phyloP scores from a whole-genome alignment of 495 filamentous ascomycete genomes.

The Neurospora discreta region DNA sequence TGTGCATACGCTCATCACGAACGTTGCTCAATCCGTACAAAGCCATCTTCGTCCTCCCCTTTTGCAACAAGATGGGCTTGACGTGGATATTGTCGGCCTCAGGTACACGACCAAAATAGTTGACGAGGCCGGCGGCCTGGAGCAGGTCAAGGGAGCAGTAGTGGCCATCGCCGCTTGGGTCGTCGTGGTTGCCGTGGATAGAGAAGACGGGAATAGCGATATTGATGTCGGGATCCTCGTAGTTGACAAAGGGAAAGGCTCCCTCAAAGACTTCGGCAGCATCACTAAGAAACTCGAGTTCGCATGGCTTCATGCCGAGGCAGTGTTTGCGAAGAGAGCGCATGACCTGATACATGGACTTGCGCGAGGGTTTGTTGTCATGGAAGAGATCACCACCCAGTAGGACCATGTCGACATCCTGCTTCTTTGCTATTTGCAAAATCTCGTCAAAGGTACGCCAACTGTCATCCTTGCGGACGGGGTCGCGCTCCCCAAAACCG shows the following conservation, averaged over 20 bases:
- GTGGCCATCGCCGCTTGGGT: slow-evolving; percentile 87
- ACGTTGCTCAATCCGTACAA: slow-evolving; percentile 96
- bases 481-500: slow-evolving; percentile 87
- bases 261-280: slow-evolving; percentile 76
- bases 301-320: slow-evolving; percentile 87
- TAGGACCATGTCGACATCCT: slow-evolving; percentile 94
- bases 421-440: slow-evolving; percentile 77
- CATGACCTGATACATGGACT: slow-evolving; percentile 96
- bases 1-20: slow-evolving; percentile 84
- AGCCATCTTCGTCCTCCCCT: slow-evolving; percentile 86
- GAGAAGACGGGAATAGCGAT: slow-evolving; percentile 96
- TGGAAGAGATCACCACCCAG: slow-evolving; percentile 94
- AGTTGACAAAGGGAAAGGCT: slow-evolving; percentile 88
- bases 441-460: slow-evolving; percentile 95
- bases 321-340: slow-evolving; percentile 85
- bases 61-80: slow-evolving; percentile 87
- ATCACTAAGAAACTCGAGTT: slow-evolving; percentile 91
- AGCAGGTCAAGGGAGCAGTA: slow-evolving; percentile 83
- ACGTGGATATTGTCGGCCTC: slow-evolving; percentile 86
- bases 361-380: slow-evolving; percentile 95
- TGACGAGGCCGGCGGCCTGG: slow-evolving; percentile 80
- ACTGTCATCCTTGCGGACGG: slow-evolving; percentile 88
- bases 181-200: slow-evolving; percentile 98
- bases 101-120: slow-evolving; percentile 89
- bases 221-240: slow-evolving; percentile 95